phyloP scores from a whole-genome alignment of 2,329 filamentous ascomycete genomes.

The Exophiala spinifera region DNA sequence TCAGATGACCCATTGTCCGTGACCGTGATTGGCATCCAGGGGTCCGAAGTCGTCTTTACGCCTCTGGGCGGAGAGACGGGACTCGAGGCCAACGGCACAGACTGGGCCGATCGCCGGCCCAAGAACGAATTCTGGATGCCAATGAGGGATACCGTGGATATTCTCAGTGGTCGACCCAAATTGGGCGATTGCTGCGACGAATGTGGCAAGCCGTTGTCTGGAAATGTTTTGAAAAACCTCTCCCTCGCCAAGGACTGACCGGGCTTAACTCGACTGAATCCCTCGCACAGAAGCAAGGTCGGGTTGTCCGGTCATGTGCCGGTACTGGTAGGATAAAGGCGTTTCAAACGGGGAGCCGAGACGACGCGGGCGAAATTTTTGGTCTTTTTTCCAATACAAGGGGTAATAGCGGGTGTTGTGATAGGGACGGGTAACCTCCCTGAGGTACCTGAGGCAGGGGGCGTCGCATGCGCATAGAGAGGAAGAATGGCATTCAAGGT shows the following conservation, averaged over 20 bases:
- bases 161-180: constrained; percentile 68
- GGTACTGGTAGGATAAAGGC: too few species aligned
- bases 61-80: constrained; percentile 62
- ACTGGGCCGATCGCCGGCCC: constrained; percentile 87
- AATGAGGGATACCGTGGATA: constrained; percentile 78
- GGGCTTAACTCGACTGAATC: too few species aligned
- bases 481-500: too few species aligned
- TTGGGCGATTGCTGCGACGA: constrained; percentile 29
- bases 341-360: too few species aligned
- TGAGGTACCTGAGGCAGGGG: too few species aligned
- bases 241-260: constrained; percentile 1
- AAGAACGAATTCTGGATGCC: constrained; percentile 80
- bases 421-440: too few species aligned
- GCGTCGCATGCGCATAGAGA: too few species aligned
- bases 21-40: constrained; percentile 87
- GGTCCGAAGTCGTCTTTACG: constrained; percentile 83
- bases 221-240: constrained; percentile 4
- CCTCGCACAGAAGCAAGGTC: too few species aligned
- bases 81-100: constrained; percentile 80
- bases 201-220: constrained; percentile 23
- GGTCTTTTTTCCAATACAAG: too few species aligned
- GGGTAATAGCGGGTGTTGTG: too few species aligned
- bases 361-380: too few species aligned
- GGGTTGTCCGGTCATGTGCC: too few species aligned
- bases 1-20: constrained; percentile 70